A percentile compares a stretch with the other conserved stretches of the same genome.
These are phyloP conservation scores for Rhytidiadelphus loreus DNA, from an alignment of 225 moss, liverwort and hornwort genomes.

Conservation along the genomic window DNA sequence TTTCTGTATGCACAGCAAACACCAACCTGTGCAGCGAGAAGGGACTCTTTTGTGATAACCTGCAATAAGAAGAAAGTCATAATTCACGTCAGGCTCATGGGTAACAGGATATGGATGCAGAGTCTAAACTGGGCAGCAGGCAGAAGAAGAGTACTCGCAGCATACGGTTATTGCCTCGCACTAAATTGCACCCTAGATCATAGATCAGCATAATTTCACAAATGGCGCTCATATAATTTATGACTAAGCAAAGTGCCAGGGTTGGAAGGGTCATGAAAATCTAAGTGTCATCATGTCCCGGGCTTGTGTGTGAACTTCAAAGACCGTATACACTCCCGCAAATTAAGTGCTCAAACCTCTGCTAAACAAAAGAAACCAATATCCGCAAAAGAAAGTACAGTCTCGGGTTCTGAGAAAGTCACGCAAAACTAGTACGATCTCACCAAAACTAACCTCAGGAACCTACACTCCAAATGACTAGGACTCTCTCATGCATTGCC, in stretches of 20 bases:
- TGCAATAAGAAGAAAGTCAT: conserved; percentile 7
- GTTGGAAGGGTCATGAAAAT: background rate
- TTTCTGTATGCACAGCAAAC: background rate
- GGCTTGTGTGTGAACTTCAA: background rate
- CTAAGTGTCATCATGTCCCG: background rate
- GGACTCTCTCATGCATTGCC: background rate
- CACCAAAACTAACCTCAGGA: background rate
- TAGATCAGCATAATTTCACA: background rate
- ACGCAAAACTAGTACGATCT: background rate
- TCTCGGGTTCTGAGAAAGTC: background rate
- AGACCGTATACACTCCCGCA: background rate
- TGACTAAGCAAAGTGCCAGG: background rate
- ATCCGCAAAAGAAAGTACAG: background rate
- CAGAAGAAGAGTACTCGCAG: background rate
- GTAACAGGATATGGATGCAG: background rate
- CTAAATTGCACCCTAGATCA: background rate
- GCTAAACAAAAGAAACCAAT: background rate
- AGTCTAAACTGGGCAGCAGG: background rate
- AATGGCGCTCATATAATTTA: background rate
- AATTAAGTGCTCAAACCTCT: background rate
- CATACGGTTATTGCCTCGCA: background rate
- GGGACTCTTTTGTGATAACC: conserved; percentile 87
- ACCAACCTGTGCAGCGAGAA: conserved; percentile 80
- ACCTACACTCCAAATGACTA: background rate
- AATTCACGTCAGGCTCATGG: background rate